Conservation (phyloP, 163 green algal species). For the Coccomyxa subellipsoidea region DNA sequence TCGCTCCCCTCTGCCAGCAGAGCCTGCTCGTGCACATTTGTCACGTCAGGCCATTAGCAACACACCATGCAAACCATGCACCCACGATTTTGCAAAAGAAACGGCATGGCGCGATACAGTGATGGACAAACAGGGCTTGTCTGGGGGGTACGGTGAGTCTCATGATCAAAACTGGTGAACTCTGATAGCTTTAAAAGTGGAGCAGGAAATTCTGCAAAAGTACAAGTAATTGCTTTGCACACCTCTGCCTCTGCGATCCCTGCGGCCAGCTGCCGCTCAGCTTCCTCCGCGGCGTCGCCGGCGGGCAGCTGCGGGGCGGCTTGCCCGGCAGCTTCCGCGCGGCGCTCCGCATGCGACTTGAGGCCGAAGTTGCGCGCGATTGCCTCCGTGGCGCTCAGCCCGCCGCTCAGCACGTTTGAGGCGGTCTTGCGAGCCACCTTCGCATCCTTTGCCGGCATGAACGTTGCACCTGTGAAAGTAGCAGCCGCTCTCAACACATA, state of each 20-base stretch:
- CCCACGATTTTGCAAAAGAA: too few relatives aligned
- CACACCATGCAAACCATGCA: neutral
- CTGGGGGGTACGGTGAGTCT: too few relatives aligned
- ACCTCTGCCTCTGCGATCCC: neutral
- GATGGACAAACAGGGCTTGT: too few relatives aligned
- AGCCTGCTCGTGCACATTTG: neutral
- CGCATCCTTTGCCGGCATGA: conserved; percentile 1
- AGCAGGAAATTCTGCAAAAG: neutral
- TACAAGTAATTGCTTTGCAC: neutral
- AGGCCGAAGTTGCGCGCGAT: conserved; percentile 2
- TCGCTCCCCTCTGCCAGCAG: neutral
- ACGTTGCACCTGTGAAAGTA: neutral
- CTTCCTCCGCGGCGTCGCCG: neutral
- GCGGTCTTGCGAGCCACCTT: neutral
- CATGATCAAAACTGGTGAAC: neutral
- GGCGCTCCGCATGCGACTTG: neutral
- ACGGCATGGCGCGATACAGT: too few relatives aligned
- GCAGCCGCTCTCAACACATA: neutral
- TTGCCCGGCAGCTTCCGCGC: neutral
- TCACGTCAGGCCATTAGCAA: too few relatives aligned
- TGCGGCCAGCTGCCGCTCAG: neutral
- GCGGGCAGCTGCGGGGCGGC: neutral
- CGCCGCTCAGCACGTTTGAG: neutral
- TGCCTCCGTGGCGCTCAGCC: neutral
- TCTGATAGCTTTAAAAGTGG: too few relatives aligned